Percentiles rank a stretch among this genome's conserved stretches.
These are phyloP conservation scores for Rhizopogon rudus DNA, from an alignment of 768 basidiomycete species.

Conservation along the genomic window DNA sequence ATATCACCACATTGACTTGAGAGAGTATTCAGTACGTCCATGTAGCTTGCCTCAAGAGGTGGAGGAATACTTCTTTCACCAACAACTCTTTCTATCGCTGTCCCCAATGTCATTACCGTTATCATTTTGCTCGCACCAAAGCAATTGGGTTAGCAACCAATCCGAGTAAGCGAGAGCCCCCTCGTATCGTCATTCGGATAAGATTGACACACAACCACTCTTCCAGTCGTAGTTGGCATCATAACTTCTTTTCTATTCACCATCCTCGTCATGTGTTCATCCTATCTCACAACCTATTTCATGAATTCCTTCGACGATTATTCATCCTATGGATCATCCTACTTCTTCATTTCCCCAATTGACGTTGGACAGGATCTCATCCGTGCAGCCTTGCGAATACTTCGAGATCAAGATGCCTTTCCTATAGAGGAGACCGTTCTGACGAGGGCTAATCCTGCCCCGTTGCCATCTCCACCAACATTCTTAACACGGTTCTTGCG, in stretches of 20 bases:
- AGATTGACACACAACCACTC: background rate
- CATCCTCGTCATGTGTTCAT: constrained; percentile 59
- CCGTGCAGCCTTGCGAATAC: constrained; percentile 55
- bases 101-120: constrained; percentile 74
- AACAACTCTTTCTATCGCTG: constrained; percentile 72
- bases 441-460: constrained; percentile 8
- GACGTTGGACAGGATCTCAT: constrained; percentile 59
- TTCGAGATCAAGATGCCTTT: constrained; percentile 50
- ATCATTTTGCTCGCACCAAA: constrained; percentile 69
- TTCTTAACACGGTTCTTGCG: constrained; percentile 53
- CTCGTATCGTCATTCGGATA: background rate
- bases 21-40: constrained; percentile 59
- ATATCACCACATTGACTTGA: constrained; percentile 6
- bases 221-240: constrained; percentile 51
- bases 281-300: constrained; percentile 65
- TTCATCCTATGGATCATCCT: constrained; percentile 27
- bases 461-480: constrained; percentile 33
- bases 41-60: constrained; percentile 69
- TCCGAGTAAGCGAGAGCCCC: constrained; percentile 41
- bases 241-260: constrained; percentile 62
- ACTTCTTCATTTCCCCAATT: constrained; percentile 46
- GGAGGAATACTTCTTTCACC: constrained; percentile 63
- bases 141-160: constrained; percentile 75
- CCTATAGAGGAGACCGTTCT: constrained; percentile 20
- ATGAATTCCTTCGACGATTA: constrained; percentile 58